Conservation (phyloP, 192 early-diverging fungal genomes). For the Chytriomyces hyalinus region DNA sequence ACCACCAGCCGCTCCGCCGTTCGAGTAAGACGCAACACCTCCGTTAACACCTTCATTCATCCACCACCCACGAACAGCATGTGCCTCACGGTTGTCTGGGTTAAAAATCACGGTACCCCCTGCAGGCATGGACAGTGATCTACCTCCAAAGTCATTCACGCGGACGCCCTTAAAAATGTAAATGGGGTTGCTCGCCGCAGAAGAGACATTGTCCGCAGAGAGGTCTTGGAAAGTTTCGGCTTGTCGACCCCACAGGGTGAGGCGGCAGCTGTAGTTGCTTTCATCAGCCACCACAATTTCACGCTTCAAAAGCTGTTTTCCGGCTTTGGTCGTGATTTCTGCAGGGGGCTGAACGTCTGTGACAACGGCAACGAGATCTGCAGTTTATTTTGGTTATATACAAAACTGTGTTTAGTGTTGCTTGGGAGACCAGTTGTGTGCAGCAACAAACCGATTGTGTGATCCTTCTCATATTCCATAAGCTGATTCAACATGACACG, state of each 20-base stretch:
- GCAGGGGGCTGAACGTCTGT: constrained; percentile 66
- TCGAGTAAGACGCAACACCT: background rate
- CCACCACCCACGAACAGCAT: constrained; percentile 77
- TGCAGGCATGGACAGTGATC: constrained; percentile 59
- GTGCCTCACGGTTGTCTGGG: constrained; percentile 80
- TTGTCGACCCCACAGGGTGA: constrained; percentile 87
- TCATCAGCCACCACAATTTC: constrained; percentile 83
- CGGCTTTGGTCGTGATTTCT: constrained; percentile 61
- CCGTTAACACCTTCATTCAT: background rate
- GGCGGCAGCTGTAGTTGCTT: constrained; percentile 66
- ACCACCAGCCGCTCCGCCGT: constrained; percentile 31
- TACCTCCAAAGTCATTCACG: constrained; percentile 87
- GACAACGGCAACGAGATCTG: constrained; percentile 85
- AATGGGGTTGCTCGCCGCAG: constrained; percentile 55
- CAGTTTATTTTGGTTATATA: constrained; percentile 6
- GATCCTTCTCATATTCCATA: constrained; percentile 71
- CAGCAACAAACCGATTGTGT: constrained; percentile 58
- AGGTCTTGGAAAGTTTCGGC: constrained; percentile 67
- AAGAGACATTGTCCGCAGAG: background rate
- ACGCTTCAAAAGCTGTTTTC: constrained; percentile 78
- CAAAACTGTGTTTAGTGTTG: background rate
- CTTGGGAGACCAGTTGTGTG: background rate
- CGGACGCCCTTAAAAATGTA: constrained; percentile 84
- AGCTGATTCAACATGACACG: constrained; percentile 75
- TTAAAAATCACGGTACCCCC: constrained; percentile 60